Base-by-base conservation (phyloP, 2,329 filamentous ascomycete genomes). In the Plectosphaerella plurivora region DNA sequence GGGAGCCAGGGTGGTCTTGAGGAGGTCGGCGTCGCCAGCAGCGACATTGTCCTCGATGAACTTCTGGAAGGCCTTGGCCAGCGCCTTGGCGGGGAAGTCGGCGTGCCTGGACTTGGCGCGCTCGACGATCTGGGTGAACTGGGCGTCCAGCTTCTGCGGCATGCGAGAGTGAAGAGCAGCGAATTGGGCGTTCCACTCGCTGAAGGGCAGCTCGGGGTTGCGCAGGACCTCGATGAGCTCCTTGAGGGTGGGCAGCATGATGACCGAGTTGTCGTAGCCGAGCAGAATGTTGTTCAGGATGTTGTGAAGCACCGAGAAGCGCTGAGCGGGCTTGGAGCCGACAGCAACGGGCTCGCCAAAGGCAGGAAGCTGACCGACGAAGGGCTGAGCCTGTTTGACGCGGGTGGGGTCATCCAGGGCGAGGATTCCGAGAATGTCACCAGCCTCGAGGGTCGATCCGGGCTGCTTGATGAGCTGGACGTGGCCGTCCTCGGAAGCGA, bases 401-500 rank as follows among this genome's bases (percentile, higher is more conserved):
- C 92, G 91, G 61, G 88, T 91, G 4, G 94, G 94, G 69, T 99
- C 94, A 66, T 99, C 94, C 36, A 99, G 81, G 57, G 93, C 88
- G 24, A 99, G 82, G 58, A 99, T 97, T 75, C 92, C 94, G n/a
- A 99, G 84, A 55, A 99, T 97, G 68, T 99, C 94, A 71, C 94
- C 94, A 67, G 94, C 94, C 71, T 97, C 92, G 47, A 99, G 88
- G 16, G 91, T 95, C n/a, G 94, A 89, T 69, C 94, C 94, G 57
- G 94, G 94, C 75, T 97, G 94, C 83, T 99, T 99, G 79, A 99
- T 96, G 64, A 99, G 83, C 76, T 97, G 94, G 52, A 99, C 93
- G 51, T 96, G 82, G 77, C 94, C 94, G 63, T 96, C 94, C 71
- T 99, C 94, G 67, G 92, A 88, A 3, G 94, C 89, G 56, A 99